Percentiles rank a stretch among this genome's conserved stretches.
Evolutionary conservation across 352 stramenopile species (phyloP).

Genomic region (Globisporangium splendens): DNA sequence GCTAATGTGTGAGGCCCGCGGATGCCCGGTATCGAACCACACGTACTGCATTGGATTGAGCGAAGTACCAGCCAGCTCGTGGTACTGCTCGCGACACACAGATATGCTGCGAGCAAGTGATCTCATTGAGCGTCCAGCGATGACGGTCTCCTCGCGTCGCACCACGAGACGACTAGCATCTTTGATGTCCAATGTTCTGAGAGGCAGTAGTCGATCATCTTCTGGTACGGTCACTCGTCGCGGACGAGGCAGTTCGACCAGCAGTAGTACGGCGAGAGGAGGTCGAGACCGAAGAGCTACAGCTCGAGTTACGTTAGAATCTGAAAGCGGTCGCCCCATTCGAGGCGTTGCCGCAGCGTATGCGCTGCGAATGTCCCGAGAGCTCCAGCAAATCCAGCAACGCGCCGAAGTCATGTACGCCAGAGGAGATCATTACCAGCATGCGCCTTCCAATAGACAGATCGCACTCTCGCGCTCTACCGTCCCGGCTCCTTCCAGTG

Average conservation of each 20-base stretch:
- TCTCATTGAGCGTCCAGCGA: slow-evolving; percentile 43
- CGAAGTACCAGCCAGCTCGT: slow-evolving; percentile 53
- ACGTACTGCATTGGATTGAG: slow-evolving; percentile 72
- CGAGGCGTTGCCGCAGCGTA: slow-evolving; percentile 63
- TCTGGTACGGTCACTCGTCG: slow-evolving; percentile 4
- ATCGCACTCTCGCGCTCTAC: slow-evolving; percentile 25
- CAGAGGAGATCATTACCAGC: slow-evolving; percentile 49
- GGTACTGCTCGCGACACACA: slow-evolving; percentile 64
- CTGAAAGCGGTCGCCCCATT: slow-evolving; percentile 40
- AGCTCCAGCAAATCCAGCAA: slow-evolving; percentile 68
- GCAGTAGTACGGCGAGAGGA: slow-evolving; percentile 6
- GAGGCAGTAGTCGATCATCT: slow-evolving; percentile 10
- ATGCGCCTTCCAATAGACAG: slow-evolving; percentile 20
- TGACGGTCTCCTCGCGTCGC: slow-evolving; percentile 58
- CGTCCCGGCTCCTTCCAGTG: slow-evolving; percentile 11
- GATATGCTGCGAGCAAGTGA: slow-evolving; percentile 45
- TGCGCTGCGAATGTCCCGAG: slow-evolving; percentile 70
- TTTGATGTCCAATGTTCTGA: slow-evolving; percentile 72
- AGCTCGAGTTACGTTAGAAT: slow-evolving; percentile 22
- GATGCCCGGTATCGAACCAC: slow-evolving; percentile 62
- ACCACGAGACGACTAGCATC: slow-evolving; percentile 57
- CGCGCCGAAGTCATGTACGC: slow-evolving; percentile 74
- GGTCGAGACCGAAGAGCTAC: slow-evolving; percentile 13
- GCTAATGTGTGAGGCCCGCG: slow-evolving; percentile 65
- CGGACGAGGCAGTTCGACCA: slow-evolving; percentile 2